phyloP scores from a whole-genome alignment of 2,329 filamentous ascomycete genomes.

The Teratosphaeria epicoccoides region DNA sequence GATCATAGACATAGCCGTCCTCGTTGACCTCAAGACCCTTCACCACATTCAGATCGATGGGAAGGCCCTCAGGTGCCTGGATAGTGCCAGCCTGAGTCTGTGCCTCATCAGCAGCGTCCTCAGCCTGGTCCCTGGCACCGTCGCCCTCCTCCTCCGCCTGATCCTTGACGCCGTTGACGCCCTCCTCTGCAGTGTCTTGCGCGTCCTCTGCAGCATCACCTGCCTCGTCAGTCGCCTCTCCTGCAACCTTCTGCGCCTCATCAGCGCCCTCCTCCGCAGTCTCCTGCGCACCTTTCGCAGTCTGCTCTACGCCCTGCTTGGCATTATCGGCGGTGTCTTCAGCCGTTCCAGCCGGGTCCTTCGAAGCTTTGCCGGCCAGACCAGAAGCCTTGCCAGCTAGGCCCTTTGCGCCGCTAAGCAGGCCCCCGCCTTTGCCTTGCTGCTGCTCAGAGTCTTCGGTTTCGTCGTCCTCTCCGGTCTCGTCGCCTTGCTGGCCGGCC shows the following conservation, averaged over 20 bases:
- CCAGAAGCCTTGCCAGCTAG: slow-evolving; percentile 38
- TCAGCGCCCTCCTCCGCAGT: slow-evolving; percentile 23
- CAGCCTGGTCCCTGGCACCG: slow-evolving; percentile 17
- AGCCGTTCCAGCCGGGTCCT: slow-evolving; percentile 22
- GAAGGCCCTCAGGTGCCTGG: slow-evolving; percentile 25
- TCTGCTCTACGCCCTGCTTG: slow-evolving; percentile 17
- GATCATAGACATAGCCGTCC: slow-evolving; percentile 44
- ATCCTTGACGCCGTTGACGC: slow-evolving; percentile 15
- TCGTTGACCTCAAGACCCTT: slow-evolving; percentile 44
- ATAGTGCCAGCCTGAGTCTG: slow-evolving; percentile 9
- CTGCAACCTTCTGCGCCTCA: slow-evolving; percentile 22
- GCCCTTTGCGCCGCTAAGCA: slow-evolving; percentile 35
- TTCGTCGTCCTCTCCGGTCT: slow-evolving; percentile 20
- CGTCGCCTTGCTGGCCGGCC: slow-evolving; percentile 27
- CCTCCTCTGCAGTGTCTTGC: slow-evolving; percentile 10
- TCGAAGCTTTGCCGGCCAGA: slow-evolving; percentile 32
- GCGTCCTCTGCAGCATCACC: slow-evolving; percentile 23
- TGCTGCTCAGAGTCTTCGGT: slow-evolving; percentile 6
- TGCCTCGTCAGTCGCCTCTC: slow-evolving; percentile 23
- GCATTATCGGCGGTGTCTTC: slow-evolving; percentile 15
- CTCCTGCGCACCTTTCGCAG: slow-evolving; percentile 21
- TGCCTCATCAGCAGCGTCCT: slow-evolving; percentile 16
- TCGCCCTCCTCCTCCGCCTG: slow-evolving; percentile 21
- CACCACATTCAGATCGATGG: slow-evolving; percentile 36
- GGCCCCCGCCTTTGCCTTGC: slow-evolving; percentile 25